Evolutionary conservation across 2,329 filamentous ascomycete genomes (phyloP).

Genomic region (Penicillium sp.): DNA sequence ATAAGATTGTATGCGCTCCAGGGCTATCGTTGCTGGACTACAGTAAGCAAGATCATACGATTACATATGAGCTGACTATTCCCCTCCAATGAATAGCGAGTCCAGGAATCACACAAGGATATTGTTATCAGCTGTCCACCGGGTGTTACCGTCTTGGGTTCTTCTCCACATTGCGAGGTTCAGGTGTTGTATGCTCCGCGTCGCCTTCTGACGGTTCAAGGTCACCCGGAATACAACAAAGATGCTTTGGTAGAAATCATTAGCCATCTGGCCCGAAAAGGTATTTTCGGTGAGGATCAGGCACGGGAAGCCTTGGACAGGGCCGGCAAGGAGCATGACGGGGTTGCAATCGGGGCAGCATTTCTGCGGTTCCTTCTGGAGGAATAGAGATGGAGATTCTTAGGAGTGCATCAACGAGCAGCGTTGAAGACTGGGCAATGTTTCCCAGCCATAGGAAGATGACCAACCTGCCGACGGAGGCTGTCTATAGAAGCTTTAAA

Average conservation of each 20-base stretch:
- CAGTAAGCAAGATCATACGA: background rate
- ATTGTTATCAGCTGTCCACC: conserved; percentile 65
- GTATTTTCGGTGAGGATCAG: conserved; percentile 68
- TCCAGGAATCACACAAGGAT: conserved; percentile 88
- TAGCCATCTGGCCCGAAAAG: conserved; percentile 61
- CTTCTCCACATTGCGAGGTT: conserved; percentile 66
- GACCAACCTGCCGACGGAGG: too few relatives aligned
- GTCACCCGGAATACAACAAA: conserved; percentile 78
- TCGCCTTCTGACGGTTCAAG: conserved; percentile 73
- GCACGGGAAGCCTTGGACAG: conserved; percentile 68
- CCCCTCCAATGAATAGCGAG: conserved; percentile 23
- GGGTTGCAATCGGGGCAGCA: conserved; percentile 68
- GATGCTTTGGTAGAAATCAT: conserved; percentile 71
- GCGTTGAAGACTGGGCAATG: too few relatives aligned
- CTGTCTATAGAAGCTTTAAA: too few relatives aligned
- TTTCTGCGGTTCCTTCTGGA: conserved; percentile 77
- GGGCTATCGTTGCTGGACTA: background rate
- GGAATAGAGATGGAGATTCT: conserved; percentile 11
- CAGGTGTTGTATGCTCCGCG: conserved; percentile 74
- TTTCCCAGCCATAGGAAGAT: too few relatives aligned
- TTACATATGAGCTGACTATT: background rate
- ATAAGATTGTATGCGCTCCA: conserved; percentile 53
- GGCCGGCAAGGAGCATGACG: conserved; percentile 70
- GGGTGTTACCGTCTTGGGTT: conserved; percentile 63
- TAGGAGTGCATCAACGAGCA: too few relatives aligned